These are phyloP conservation scores for Micromonas pusilla DNA, from an alignment of 139 green algal genomes.

Conservation along the genomic window DNA sequence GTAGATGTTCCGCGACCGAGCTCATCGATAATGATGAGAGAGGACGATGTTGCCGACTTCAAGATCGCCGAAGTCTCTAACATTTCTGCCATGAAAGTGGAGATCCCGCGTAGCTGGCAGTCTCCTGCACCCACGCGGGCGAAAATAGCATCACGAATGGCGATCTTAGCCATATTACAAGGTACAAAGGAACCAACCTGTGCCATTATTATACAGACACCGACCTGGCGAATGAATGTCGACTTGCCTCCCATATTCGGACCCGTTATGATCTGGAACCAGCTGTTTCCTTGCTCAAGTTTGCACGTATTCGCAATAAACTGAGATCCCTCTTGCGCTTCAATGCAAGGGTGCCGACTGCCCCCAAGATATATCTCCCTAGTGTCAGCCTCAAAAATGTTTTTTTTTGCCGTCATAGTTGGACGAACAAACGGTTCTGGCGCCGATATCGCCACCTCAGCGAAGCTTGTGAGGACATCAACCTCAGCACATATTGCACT, in stretches of 20 bases:
- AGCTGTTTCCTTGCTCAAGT: constrained; percentile 37
- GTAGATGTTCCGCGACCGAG: constrained; percentile 89
- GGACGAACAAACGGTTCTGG: constrained; percentile 69
- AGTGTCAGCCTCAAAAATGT: constrained; percentile 30
- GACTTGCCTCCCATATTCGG: constrained; percentile 99
- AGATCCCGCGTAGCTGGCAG: constrained; percentile 67
- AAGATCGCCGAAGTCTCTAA: constrained; percentile 61
- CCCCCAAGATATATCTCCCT: constrained; percentile 49
- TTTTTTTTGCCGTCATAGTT: constrained; percentile 19
- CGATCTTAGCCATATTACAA: constrained; percentile 64
- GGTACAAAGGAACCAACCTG: constrained; percentile 93
- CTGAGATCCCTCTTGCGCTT: constrained; percentile 78
- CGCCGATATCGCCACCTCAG: constrained; percentile 70
- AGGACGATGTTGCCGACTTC: constrained; percentile 50
- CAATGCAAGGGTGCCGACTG: constrained; percentile 82
- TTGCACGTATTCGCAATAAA: constrained; percentile 70
- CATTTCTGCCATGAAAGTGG: constrained; percentile 99
- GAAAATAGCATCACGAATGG: constrained; percentile 89
- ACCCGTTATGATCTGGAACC: constrained; percentile 96
- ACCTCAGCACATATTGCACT: constrained; percentile 70
- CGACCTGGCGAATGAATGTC: constrained; percentile 89
- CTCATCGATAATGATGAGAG: constrained; percentile 95
- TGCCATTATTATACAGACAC: constrained; percentile 70
- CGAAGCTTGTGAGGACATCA: constrained; percentile 84
- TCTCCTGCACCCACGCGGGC: constrained; percentile 78